Evolutionary conservation across 2,329 filamentous ascomycete species (phyloP), one percentile per base, ranked within the genome.

Genomic region (Didymella segeticola): DNA sequence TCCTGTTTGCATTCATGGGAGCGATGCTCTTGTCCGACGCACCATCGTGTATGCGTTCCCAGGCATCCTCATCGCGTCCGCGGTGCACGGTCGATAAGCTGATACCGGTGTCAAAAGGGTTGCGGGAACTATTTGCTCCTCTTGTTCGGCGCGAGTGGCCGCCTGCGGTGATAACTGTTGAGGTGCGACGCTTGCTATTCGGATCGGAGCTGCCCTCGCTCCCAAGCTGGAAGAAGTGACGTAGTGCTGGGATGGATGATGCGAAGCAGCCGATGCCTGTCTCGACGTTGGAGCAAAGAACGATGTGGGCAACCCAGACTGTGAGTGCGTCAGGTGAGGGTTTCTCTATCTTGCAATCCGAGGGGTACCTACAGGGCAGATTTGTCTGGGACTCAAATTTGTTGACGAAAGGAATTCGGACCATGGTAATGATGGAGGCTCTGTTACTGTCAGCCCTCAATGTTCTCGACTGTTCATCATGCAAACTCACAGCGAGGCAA

Each of bases 291-390:
- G 63, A 66, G 31, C 57, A 66, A 22, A 66, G 56, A 47, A 66
- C 56, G 12, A 47, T 66, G 41, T 66, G 63, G n/a, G 63, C 59
- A 12, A 66, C 61, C 61, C 63, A 66, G 47, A 64, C 58, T 61
- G 9, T 48, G 10, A 4, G 2, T 25, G 14, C 19, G 42, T 39
- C 38, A 43, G 7, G 15, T 39, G 11, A 11, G 12, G n/a, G 42
- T 14, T 11, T 20, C 1, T 10, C 10, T 10, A 9, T n/a, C n/a
- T n/a, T n/a, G n/a, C n/a, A 4, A 0, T 10, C 15, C 26, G 23
- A 19, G 30, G 3, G 17, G 14, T 10, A 36, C 56, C 56, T 43
- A 63, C 62, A 66, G 33, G 57, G 59, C 7, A 66, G 48, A 22
- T 64, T 37, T 23, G 41, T 58, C 42, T 43, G 37, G 5, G 33